phyloP scores from a whole-genome alignment of 2,329 filamentous ascomycete genomes.

The Myriangium duriaei region DNA sequence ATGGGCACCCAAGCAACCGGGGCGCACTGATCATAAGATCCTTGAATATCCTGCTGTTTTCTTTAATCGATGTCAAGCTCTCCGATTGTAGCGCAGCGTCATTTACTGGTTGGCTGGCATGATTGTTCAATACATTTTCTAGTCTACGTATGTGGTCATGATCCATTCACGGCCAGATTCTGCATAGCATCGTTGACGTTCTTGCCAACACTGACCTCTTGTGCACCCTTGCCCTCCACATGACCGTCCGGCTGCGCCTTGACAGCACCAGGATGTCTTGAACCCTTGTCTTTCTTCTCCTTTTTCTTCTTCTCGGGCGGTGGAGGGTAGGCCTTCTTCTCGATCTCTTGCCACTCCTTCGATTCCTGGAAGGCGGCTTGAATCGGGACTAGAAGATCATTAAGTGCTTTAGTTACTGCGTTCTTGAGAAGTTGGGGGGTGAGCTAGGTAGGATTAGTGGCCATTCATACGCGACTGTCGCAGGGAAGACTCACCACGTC shows the following conservation, averaged over 20 bases:
- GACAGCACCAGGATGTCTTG: conserved; percentile 45
- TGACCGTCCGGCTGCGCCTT: conserved; percentile 34
- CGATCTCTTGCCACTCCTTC: conserved; percentile 68
- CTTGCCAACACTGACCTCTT: conserved; percentile 29
- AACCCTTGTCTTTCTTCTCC: conserved; percentile 62
- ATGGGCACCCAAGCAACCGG: no score
- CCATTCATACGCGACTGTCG: not conserved
- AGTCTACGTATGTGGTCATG: conserved; percentile 5
- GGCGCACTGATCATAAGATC: no score
- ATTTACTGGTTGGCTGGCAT: no score
- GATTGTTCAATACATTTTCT: no score
- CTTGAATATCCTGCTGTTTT: no score
- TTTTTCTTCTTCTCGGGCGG: conserved; percentile 49
- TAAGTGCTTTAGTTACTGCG: conserved; percentile 64
- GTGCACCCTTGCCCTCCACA: conserved; percentile 30
- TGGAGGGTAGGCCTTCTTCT: conserved; percentile 67
- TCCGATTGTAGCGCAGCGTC: no score
- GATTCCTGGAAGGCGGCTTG: conserved; percentile 57
- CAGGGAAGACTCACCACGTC: conserved; percentile 50
- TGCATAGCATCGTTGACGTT: conserved; percentile 28
- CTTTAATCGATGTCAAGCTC: no score
- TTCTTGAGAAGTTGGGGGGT: conserved; percentile 80
- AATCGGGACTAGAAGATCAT: conserved; percentile 64
- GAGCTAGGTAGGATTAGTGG: conserved; percentile 36
- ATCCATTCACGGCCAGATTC: conserved; percentile 18